phyloP scores from a whole-genome alignment of 805 yeast species.

The Candida golubevii region DNA sequence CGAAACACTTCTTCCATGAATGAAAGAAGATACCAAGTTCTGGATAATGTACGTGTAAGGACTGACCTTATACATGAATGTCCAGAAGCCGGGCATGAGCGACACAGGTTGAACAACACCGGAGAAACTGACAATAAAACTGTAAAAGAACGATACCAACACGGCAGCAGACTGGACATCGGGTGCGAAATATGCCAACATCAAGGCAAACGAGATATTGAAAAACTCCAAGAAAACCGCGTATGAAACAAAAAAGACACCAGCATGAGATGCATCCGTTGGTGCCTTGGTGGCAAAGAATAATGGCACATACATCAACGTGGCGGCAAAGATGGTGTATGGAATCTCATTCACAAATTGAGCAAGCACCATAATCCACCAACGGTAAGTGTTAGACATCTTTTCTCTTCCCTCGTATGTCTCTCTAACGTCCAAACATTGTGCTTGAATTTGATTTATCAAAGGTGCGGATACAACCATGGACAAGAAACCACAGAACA shows the following conservation, averaged over 20 bases:
- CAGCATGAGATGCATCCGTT: slow-evolving; percentile 22
- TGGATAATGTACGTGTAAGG: slow-evolving; percentile 53
- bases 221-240: slow-evolving; percentile 43
- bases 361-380: slow-evolving; percentile 55
- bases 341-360: slow-evolving; percentile 59
- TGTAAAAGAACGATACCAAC: slow-evolving; percentile 49
- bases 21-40: slow-evolving; percentile 44
- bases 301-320: slow-evolving; percentile 35
- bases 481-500: slow-evolving; percentile 52
- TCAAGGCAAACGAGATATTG: slow-evolving; percentile 42
- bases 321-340: slow-evolving; percentile 35
- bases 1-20: slow-evolving; percentile 39
- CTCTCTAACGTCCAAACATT: slow-evolving; percentile 54
- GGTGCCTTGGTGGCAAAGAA: slow-evolving; percentile 31
- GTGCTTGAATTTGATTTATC: slow-evolving; percentile 59
- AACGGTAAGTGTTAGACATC: slow-evolving; percentile 68
- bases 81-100: slow-evolving; percentile 48
- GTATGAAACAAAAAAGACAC: slow-evolving; percentile 44
- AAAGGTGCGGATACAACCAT: slow-evolving; percentile 54
- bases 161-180: slow-evolving; percentile 66
- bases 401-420: slow-evolving; percentile 68
- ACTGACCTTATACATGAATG: slow-evolving; percentile 41
- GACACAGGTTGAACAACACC: slow-evolving; percentile 48
- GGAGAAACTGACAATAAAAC: slow-evolving; percentile 54
- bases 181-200: slow-evolving; percentile 54